These are phyloP conservation scores for Corrigiola litoralis DNA, from an alignment of 179 eudicot genomes.

Conservation along the genomic window DNA sequence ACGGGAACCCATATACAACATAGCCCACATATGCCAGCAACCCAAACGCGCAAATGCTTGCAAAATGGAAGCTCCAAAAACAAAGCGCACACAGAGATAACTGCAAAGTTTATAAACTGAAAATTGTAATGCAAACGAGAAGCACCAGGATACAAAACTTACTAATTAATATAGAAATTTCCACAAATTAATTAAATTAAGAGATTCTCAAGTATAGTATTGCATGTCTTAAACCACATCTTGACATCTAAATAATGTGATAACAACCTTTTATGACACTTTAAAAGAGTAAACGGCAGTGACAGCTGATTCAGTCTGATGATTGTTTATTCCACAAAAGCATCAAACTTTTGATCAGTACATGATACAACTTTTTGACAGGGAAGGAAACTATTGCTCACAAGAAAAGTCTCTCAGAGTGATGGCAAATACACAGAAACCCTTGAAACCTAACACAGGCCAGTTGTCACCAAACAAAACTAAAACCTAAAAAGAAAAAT, in stretches of 20 bases:
- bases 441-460: not conserved
- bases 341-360: too few species aligned
- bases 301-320: too few species aligned
- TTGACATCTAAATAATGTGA: not conserved
- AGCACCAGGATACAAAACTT: too few species aligned
- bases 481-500: not conserved
- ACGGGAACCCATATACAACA: constrained; percentile 78
- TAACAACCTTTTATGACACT: not conserved
- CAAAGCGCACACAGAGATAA: constrained; percentile 82
- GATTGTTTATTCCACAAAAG: too few species aligned
- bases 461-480: not conserved
- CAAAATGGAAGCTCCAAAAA: constrained; percentile 95
- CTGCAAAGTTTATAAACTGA: constrained; percentile 56
- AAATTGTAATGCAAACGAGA: constrained; percentile 21
- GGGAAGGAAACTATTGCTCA: too few species aligned
- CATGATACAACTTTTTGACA: too few species aligned
- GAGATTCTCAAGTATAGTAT: not conserved
- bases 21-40: constrained; percentile 95
- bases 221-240: too few species aligned
- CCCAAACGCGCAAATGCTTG: constrained; percentile 94
- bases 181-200: not conserved
- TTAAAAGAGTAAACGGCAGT: not conserved
- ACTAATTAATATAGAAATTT: too few species aligned
- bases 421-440: not conserved
- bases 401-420: too few species aligned